Evolutionary conservation across 163 green algal species (phyloP), one percentile per base, ranked within the genome.

Genomic region (Smithsoniella earleae): DNA sequence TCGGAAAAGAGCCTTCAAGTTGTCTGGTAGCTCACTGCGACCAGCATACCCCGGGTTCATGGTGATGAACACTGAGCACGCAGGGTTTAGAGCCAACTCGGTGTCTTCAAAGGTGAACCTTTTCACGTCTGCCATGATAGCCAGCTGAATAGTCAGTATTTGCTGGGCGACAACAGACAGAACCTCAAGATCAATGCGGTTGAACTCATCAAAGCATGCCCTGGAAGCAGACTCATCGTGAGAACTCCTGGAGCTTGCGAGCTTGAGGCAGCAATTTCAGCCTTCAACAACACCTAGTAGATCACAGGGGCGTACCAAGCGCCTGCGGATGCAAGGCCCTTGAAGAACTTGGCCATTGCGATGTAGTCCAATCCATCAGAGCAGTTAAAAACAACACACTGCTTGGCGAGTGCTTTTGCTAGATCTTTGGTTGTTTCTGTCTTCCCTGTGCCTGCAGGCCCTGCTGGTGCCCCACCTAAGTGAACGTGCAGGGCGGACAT

Each of bases 181-280:
- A 69, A 91, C 86, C 81, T 91, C 86, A 44, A 90, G 78, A 77
- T 93, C 87, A 66, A 93, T 92, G 63, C 87, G 84, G 81, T 93
- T 93, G 86, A 93, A 93, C 84, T 93, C 87, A 62, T 93, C 87
- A 73, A 93, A 90, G 83, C 87, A 93, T 10, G 87, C 87, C 87
- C 55, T 66, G 55, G 25, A 64, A 36, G 49, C 49, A n/a, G n/a
- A n/a, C n/a, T n/a, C n/a, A n/a, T n/a, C n/a, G n/a, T n/a, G n/a
- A n/a, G n/a, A n/a, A n/a, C n/a, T n/a, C n/a, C n/a, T n/a, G n/a
- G n/a, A n/a, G n/a, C n/a, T n/a, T n/a, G n/a, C n/a, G n/a, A n/a
- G n/a, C n/a, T n/a, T n/a, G n/a, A n/a, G n/a, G n/a, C n/a, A n/a
- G n/a, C n/a, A n/a, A n/a, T n/a, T n/a, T n/a, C n/a, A n/a, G n/a